Percentiles rank a stretch among this genome's conserved stretches.
Conservation (phyloP, 176 grass and related monocot species). For the Echinochloa phyllopogon region DNA sequence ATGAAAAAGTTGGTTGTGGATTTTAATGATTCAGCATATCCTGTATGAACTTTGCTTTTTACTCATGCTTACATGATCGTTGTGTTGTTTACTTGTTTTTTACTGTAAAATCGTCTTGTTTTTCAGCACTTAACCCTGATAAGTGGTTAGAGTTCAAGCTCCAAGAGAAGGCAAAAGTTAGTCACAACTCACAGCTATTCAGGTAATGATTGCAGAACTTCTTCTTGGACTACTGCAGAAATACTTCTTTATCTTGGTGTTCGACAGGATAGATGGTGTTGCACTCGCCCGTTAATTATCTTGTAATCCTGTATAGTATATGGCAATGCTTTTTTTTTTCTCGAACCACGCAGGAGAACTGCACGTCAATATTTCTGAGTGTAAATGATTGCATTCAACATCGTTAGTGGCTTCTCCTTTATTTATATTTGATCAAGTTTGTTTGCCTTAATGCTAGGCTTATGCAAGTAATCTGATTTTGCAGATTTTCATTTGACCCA, state of each 20-base stretch:
- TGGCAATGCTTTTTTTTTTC: neutral
- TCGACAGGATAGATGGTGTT: neutral
- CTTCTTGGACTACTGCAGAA: neutral
- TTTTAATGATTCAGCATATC: neutral
- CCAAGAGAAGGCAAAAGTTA: conserved; percentile 87
- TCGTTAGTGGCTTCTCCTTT: neutral
- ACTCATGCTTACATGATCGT: neutral
- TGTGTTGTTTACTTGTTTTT: conserved; percentile 13
- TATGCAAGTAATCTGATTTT: conserved; percentile 34
- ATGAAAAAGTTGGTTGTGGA: neutral
- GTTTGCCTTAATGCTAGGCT: conserved; percentile 4
- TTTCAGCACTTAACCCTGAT: conserved; percentile 92
- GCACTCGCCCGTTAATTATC: conserved; percentile 1
- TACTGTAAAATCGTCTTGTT: neutral
- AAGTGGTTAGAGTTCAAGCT: conserved; percentile 98
- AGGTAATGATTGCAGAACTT: conserved; percentile 52
- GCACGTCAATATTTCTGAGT: conserved; percentile 20
- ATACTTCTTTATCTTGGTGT: conserved; percentile 4
- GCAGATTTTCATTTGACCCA: conserved; percentile 94
- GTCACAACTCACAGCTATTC: conserved; percentile 83
- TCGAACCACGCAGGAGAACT: no score
- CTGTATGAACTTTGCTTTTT: neutral
- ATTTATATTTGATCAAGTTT: conserved; percentile 3
- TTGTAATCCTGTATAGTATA: conserved; percentile 3
- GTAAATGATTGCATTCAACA: conserved; percentile 13